Base-by-base conservation (phyloP, 345 rosid species). In the Camelina hispida region DNA sequence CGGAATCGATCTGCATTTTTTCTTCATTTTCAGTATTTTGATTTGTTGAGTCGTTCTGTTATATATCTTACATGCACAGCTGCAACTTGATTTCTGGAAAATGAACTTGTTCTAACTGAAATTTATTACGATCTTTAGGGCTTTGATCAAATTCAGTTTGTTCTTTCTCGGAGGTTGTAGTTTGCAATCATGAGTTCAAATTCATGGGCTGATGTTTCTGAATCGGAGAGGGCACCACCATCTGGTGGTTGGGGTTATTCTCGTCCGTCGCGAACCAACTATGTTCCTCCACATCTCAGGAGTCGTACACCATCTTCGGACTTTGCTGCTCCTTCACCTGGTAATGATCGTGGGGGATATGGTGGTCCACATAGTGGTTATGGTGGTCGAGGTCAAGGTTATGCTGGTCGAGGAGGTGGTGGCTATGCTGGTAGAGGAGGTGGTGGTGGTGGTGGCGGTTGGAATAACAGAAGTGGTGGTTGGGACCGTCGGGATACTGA, bases 121-220 rank as follows among this genome's bases (percentile, higher is more conserved):
- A 20, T 44, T 50, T 20, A 3, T 70, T 20, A n/a, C 37, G 30
- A 65, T 59, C 25, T 66, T 66, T 62, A 78, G 78, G 68, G 46
- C 46, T 70, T 70, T 70, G 71, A 47, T 70, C 63, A 68, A 16
- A 40, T 52, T 66, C 46, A 53, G 20, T 50, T 50, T 68, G 4
- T 23, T 13, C 40, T 32, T 32, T 58, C 28, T 37, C 8, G 2
- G 60, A 51, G 20, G 25, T 62, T 76, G 53, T 62, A 13, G 14
- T 77, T 65, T 77, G 81, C 69, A 72, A 13, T 10, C 43, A 81
- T 83, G 91, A 88, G 81, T 85, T 85, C 87, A 78, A 44, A 63
- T 63, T 90, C 97, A 82, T 95, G 99, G 99, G 99, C 97, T 37
- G 97, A 92, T 60, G 97, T 88, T 81, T 96, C 93, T 59, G 90